Base-by-base conservation (phyloP, 257 asterid genomes). In the Capsicum pubescens region DNA sequence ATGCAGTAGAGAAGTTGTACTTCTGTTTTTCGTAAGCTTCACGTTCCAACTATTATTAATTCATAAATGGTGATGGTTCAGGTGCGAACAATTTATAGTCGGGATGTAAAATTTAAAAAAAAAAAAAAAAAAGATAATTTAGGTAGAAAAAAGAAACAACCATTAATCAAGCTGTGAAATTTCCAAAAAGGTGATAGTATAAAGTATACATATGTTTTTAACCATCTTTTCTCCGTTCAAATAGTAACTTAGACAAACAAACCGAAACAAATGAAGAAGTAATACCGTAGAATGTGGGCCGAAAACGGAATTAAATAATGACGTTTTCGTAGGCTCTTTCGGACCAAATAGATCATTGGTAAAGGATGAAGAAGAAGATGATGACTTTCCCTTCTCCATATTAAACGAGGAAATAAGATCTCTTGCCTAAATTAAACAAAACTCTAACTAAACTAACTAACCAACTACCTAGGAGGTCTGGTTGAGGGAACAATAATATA, bases 381-480 rank as follows among this genome's bases (percentile, higher is more conserved):
- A 76, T 9, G 93, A 86, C 83, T 91, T 94, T 87, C 87, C 90
- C 81, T 91, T 91, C 56, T 94, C 98, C 98, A 94, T 94, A n/a
- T 6, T 7, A 72, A n/a, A 21, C 16, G 4, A 63, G 69, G 9
- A 63, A 63, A 9, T 63, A 5, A 63, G 4, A 63, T 63, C 42
- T 63, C 42, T 63, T 21, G 0, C 0, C 70, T 16, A 11, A 52
- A 52, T 3, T 14, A 56, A 56, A 56, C 1, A 50, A 39, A 50
- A 9, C 48, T 44, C 4, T 42, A 26, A 26, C 32, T 26, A 26
- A 55, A 13, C n/a, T 56, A 3, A 56, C 7, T 56, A 3, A 35
- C 46, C 35, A 66, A 66, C 72, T 66, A 66, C 72, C 15, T 63
- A 32, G 72, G 5, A 66, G 19, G 48, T 66, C 8, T 66, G n/a